Evolutionary conservation across 148 eudicot species (phyloP).

Genomic region (Nepenthes mirabilis): DNA sequence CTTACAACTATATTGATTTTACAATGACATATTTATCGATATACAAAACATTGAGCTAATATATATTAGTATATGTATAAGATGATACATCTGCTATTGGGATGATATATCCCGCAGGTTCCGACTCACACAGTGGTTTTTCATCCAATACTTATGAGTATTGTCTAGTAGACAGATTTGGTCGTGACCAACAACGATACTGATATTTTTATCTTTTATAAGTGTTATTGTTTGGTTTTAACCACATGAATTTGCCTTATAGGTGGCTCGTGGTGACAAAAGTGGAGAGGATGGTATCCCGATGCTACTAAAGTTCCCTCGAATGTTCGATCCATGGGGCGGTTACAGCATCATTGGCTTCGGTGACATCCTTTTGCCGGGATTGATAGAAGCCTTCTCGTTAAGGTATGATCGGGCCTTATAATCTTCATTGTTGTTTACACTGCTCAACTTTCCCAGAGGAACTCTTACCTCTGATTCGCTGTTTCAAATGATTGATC

Average conservation of each 20-base stretch:
- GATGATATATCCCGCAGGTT: no score
- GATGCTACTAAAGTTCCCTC: constrained; percentile 78
- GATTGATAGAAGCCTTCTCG: constrained; percentile 60
- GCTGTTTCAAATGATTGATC: not conserved
- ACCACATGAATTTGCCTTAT: not conserved
- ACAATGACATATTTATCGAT: no score
- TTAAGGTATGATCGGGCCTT: constrained; percentile 28
- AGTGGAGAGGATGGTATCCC: constrained; percentile 87
- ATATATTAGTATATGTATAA: no score
- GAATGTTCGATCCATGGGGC: constrained; percentile 88
- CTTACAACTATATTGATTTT: no score
- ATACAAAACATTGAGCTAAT: no score
- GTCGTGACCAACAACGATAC: no score
- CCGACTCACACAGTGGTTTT: no score
- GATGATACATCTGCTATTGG: no score
- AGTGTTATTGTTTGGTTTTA: not conserved
- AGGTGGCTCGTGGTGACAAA: constrained; percentile 87
- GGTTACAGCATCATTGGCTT: constrained; percentile 87
- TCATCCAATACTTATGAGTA: no score
- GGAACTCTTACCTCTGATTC: not conserved
- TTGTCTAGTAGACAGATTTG: no score
- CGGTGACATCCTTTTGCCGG: constrained; percentile 78
- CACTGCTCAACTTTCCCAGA: no score
- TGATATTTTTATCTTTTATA: no score
- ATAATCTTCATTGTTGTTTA: not conserved